Conservation (phyloP, 2,329 filamentous ascomycete species). For the Colletotrichum cereale region DNA sequence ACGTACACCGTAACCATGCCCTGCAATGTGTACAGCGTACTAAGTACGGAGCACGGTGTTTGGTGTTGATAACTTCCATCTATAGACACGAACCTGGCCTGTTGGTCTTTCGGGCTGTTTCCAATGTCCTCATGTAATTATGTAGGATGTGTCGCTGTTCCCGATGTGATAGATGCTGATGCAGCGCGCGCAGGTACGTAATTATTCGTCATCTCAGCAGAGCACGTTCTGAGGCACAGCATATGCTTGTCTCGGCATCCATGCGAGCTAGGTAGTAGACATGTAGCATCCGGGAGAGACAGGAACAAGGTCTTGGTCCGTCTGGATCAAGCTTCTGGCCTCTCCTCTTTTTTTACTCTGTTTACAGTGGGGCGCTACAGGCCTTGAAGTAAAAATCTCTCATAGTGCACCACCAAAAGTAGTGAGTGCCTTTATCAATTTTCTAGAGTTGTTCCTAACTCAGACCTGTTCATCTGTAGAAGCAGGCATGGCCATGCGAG, state of each 20-base stretch:
- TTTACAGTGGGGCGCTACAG: background rate
- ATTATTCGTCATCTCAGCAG: background rate
- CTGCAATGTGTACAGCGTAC: background rate
- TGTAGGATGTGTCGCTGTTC: background rate
- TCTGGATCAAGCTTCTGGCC: too few relatives aligned
- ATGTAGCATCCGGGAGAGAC: background rate
- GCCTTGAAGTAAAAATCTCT: too few relatives aligned
- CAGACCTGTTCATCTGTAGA: background rate
- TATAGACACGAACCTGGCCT: background rate
- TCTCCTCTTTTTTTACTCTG: background rate
- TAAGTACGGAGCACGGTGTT: too few relatives aligned
- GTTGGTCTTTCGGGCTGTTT: background rate
- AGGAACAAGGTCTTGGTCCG: background rate
- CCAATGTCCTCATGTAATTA: too few relatives aligned
- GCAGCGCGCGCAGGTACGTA: background rate
- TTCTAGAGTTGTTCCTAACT: background rate
- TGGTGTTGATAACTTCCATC: background rate
- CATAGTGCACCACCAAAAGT: background rate
- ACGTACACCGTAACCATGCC: background rate
- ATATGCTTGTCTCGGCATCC: background rate
- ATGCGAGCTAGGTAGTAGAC: background rate
- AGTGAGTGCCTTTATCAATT: too few relatives aligned
- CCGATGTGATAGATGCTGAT: background rate
- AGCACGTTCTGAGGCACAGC: background rate
- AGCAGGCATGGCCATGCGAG: background rate